Conservation (phyloP, 169 alveolate species). For the Neospora caninum region DNA sequence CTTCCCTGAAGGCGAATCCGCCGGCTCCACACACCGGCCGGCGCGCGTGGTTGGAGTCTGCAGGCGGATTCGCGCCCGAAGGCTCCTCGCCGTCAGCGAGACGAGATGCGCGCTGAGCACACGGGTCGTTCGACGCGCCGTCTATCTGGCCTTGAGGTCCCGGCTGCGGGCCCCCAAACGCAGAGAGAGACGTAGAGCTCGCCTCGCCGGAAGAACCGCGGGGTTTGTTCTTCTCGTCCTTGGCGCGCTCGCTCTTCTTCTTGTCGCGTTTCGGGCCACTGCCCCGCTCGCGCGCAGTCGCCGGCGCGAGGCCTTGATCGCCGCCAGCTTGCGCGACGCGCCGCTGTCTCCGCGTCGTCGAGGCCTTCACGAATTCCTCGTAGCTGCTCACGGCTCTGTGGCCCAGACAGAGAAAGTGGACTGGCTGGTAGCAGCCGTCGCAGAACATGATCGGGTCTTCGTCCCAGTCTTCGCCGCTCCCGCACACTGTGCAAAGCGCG, state of each 20-base stretch:
- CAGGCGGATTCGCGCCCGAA: neutral
- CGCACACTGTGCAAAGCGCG: constrained; percentile 40
- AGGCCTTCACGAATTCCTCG: constrained; percentile 31
- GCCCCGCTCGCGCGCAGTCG: constrained; percentile 8
- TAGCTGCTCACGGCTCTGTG: constrained; percentile 36
- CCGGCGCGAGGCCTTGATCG: neutral
- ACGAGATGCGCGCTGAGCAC: too few relatives aligned
- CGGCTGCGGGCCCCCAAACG: neutral
- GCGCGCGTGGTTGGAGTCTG: neutral
- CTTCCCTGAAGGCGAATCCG: constrained; percentile 13
- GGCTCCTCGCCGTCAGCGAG: neutral
- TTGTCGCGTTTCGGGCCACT: constrained; percentile 1
- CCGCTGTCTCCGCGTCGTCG: neutral
- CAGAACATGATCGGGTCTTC: constrained; percentile 51
- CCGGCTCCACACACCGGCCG: constrained; percentile 49
- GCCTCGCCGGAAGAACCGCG: neutral
- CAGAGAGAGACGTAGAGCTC: neutral
- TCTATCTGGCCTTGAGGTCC: neutral
- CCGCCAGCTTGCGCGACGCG: constrained; percentile 19
- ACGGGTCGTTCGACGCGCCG: neutral
- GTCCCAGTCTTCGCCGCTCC: constrained; percentile 57
- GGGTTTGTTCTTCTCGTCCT: neutral
- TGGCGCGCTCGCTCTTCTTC: neutral
- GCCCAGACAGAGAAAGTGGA: constrained; percentile 37
- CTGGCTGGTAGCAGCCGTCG: constrained; percentile 47